Evolutionary conservation across 2,329 filamentous ascomycete species (phyloP), one percentile per base, ranked within the genome.

Genomic region (Neonectria faginata): DNA sequence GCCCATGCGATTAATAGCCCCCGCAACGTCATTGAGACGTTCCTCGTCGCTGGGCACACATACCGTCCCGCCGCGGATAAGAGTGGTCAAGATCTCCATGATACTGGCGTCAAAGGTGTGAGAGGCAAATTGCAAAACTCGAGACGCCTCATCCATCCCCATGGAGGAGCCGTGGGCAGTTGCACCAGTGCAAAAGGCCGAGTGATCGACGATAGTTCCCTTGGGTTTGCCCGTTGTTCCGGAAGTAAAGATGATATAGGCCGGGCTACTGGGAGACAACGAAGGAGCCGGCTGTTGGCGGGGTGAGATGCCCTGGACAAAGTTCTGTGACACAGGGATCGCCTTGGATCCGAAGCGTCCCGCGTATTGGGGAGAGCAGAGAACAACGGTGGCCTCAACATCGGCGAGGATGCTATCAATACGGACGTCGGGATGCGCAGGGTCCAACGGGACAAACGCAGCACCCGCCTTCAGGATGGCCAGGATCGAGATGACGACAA

Each of bases 1-100:
- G 79, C 48, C 78, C 75, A 16, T 79, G 76, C 75, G 79, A 78
- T 65, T 82, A 81, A 82, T 81, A 11, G 78, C 78, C 3, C 77
- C 78, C 20, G 77, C 78, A 12, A 85, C 67, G 60, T 83, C 76
- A 60, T 85, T 83, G 53, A 84, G 77, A 1, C 84, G 79, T 55
- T 85, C 82, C 27, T 81, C 77, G n/a, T 87, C 85, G 0, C 82
- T 84, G 0, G 85, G 83, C 14, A 87, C 82, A 69, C 84, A 86
- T 2, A 86, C 76, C 58, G 82, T 84, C 5, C 82, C 84, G n/a
- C 84, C 84, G 2, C 31, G 31, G 0, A 39, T 8, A 0, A 75
- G 63, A 2, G 71, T 53, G 2, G 52, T 54, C 1, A 74, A 56
- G 2, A 65, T 55, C 2, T 74, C 67, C 1, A 50, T 36, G 0